Evolutionary conservation across 371 early-diverging fungal species (phyloP), one percentile per base, ranked within the genome.

Genomic region (Syncephalastrum racemosum): DNA sequence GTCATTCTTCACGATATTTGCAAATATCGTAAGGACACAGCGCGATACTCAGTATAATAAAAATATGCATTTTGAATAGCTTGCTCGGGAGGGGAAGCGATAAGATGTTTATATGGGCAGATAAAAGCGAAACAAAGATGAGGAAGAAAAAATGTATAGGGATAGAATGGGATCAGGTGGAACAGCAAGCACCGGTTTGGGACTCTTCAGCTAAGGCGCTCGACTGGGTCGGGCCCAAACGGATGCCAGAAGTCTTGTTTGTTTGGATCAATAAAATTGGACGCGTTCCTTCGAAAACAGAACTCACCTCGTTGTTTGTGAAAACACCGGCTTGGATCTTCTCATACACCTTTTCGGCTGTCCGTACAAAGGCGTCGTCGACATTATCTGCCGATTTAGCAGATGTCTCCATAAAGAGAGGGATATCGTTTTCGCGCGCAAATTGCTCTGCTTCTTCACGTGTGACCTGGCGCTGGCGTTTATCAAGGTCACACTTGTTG

Each of bases 311-410:
- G 58, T 89, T 88, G 43, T 81, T 81, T 20, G 90, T 87, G 63
- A 91, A 84, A 27, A 89, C 81, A 19, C 91, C 91, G 50, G 80
- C 71, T 59, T 88, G 85, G 39, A 92, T 91, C 79, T 92, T 92
- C 40, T 86, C 87, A 66, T 90, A 88, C n/a, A 92, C 89, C 59
- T 88, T 82, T 53, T 84, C 82, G 40, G 91, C 92, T 16, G 89
- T 89, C 55, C 83, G 77, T 36, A 83, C 79, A 70, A 91, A 92
- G 1, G 90, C 91, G 64, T 85, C 85, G 51, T 95, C 91, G 23
- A 98, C 95, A 59, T 95, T 95, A 44, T 82, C 86, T 24, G 95
- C 93, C 1, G 93, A 90, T 71, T 96, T 97, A 20, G 99, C 98
- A 10, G 93, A 92, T 0, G 97, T 92, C 65, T 98, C 98, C 67